Conservation (phyloP, 345 rosid genomes). For the Microcos paniculata region DNA sequence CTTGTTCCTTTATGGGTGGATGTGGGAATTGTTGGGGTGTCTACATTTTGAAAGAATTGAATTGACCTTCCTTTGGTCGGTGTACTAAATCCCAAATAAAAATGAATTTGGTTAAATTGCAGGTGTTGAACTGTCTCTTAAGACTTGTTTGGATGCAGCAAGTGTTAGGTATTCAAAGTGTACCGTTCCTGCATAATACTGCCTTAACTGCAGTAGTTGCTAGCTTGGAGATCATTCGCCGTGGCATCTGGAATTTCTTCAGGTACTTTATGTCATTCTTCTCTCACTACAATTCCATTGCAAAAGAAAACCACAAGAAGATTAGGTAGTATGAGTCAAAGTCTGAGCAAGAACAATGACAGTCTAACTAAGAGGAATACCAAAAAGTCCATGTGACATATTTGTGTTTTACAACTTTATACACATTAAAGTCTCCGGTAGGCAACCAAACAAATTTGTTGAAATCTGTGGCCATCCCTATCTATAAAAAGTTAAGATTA, state of each 20-base stretch:
- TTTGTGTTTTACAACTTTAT: not conserved
- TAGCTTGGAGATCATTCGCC: conserved; percentile 71
- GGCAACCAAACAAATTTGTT: too few relatives aligned
- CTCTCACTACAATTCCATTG: not conserved
- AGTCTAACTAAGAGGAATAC: too few relatives aligned
- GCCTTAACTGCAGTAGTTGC: conserved; percentile 58
- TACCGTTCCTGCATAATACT: conserved; percentile 51
- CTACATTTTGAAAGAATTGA: not conserved
- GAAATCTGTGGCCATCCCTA: too few relatives aligned
- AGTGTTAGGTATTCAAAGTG: conserved; percentile 54
- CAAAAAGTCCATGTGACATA: not conserved
- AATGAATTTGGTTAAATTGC: conserved; percentile 11
- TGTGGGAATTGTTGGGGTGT: not conserved
- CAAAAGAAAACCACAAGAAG: not conserved
- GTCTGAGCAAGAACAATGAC: not conserved
- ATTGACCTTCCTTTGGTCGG: not conserved
- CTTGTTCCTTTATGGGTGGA: not conserved
- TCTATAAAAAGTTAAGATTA: too few relatives aligned
- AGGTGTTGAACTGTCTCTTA: conserved; percentile 62
- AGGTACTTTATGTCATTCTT: conserved; percentile 40
- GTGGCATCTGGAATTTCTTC: conserved; percentile 89
- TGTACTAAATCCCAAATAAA: not conserved
- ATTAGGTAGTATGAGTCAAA: not conserved
- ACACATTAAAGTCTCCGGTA: too few relatives aligned
- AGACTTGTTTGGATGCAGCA: conserved; percentile 86